Base-by-base conservation (phyloP, 495 filamentous ascomycete species). In the Xylaria castorea region DNA sequence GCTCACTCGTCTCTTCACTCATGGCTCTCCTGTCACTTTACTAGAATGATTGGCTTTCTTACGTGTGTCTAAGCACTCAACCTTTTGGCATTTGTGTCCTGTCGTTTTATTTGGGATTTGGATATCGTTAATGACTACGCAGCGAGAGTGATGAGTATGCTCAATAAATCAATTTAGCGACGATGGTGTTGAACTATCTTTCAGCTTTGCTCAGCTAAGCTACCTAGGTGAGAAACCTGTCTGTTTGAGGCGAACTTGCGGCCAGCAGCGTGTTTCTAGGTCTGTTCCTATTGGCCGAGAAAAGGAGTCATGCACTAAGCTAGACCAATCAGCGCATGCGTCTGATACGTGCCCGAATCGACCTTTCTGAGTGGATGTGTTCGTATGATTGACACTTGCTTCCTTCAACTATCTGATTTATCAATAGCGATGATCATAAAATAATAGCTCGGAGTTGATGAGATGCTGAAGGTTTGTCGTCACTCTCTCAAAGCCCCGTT, bases 1-100 rank as follows among this genome's bases (percentile, higher is more conserved):
- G 65, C 11, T 46, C 53, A 30, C 70, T 50, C 0, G 27, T 42
- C 32, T 74, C 68, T 18, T 71, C 68, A 32, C 60, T 25, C 61
- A 64, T 71, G 16, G 30, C 9, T 71, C 5, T 70, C 18, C 7
- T 38, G 7, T 58, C 36, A 50, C 67, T 5, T 46, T 69, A 3
- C 40, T n/a, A n/a, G 25, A 48, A n/a, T 9, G 25, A 18, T 16
- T 69, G 66, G 22, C 34, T 32, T 40, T 61, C 11, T 36, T 60
- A 60, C 22, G 34, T 40, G 25, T 40, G 30, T 16, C 36, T 7
- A 25, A n/a, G 11, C 44, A 30, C 61, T 27, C 38, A 64, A 57
- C 14, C 25, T 30, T 25, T 57, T 14, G 53, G 27, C 30, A 57
- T 32, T 57, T 18, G 27, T 57, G 53, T 16, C 5, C 32, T 57